A percentile compares a stretch with the other conserved stretches of the same genome.
Conservation (phyloP, 73 alveolate species). For the Tetrahymena thermophila region DNA sequence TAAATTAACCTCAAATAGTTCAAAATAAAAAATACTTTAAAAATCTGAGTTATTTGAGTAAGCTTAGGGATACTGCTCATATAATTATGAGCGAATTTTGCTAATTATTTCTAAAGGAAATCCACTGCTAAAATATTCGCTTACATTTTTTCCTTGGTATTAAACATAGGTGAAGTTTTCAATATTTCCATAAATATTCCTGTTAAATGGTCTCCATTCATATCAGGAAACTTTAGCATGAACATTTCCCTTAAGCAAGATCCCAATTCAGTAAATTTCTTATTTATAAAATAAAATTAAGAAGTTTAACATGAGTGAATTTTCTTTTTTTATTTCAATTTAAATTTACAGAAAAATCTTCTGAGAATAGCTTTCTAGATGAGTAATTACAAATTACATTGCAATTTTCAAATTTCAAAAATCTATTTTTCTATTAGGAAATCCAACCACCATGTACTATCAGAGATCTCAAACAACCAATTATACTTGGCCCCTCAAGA, state of each 20-base stretch:
- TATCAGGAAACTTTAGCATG: neutral
- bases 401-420: neutral
- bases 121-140: neutral
- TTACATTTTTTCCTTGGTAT: neutral
- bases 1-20: neutral
- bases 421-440: neutral
- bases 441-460: neutral
- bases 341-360: neutral
- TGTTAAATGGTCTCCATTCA: neutral
- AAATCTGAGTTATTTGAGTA: neutral
- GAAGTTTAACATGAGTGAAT: neutral
- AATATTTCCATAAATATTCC: neutral
- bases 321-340: neutral
- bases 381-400: neutral
- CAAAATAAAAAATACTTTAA: neutral
- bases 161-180: neutral
- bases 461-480: neutral
- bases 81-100: neutral
- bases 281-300: neutral
- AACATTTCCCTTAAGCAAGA: neutral
- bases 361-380: neutral
- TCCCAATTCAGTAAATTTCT: neutral
- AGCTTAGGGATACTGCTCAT: neutral
- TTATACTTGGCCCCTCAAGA: neutral
- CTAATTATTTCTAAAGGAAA: neutral